Evolutionary conservation across 2,329 filamentous ascomycete genomes (phyloP).

Genomic region (Orbilia oligospora): DNA sequence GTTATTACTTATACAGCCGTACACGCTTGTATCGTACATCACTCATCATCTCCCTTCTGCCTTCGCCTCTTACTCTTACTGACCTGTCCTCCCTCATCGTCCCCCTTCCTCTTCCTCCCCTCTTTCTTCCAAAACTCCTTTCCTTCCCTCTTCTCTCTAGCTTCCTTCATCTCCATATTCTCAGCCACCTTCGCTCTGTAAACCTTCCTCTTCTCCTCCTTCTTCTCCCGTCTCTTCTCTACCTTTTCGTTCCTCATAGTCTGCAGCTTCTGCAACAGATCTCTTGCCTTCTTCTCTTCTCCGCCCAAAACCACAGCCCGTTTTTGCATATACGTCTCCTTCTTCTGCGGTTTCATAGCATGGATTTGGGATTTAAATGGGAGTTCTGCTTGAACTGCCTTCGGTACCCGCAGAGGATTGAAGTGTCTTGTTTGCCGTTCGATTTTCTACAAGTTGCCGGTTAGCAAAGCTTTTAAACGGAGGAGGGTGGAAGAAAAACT

Average conservation of each 20-base stretch:
- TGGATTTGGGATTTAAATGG: constrained; percentile 94
- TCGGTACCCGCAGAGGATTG: constrained; percentile 82
- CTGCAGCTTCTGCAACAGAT: constrained; percentile 92
- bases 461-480: neutral
- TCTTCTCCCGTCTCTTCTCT: constrained; percentile 84
- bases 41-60: constrained; percentile 51
- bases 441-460: constrained; percentile 66
- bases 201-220: constrained; percentile 85
- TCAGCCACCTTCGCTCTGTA: constrained; percentile 88
- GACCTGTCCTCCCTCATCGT: constrained; percentile 70
- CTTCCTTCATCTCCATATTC: constrained; percentile 85
- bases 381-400: constrained; percentile 83
- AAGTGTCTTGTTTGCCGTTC: constrained; percentile 80
- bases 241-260: constrained; percentile 91
- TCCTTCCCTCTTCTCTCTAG: constrained; percentile 89
- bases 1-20: neutral
- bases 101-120: constrained; percentile 80
- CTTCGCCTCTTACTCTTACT: constrained; percentile 68
- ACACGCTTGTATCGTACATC: constrained; percentile 38
- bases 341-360: constrained; percentile 82
- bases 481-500: neutral
- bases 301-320: constrained; percentile 83
- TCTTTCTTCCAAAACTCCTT: constrained; percentile 94
- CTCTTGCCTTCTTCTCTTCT: constrained; percentile 89
- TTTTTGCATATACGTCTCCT: constrained; percentile 92